Base-by-base conservation (phyloP, 1,284 basidiomycete species). In the Porodaedalea pini region DNA sequence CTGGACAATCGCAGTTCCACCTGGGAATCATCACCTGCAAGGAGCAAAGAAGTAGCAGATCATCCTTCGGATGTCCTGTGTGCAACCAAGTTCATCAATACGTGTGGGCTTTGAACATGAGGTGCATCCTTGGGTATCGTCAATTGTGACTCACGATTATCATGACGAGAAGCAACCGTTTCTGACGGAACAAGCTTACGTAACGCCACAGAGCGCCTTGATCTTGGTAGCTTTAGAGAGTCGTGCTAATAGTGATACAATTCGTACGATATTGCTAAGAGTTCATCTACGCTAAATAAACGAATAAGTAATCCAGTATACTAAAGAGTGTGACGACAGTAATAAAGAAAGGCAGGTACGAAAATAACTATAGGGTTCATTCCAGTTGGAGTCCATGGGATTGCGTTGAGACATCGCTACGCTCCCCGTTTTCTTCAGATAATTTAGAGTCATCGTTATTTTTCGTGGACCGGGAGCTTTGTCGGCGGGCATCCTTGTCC, bases 201-300 rank as follows among this genome's bases (percentile, higher is more conserved):
- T 13, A 34, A 13, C 32, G 6, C 32, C 32, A n/a, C n/a, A n/a
- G n/a, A n/a, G n/a, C n/a, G n/a, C n/a, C n/a, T n/a, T n/a, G n/a
- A n/a, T n/a, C n/a, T n/a, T n/a, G n/a, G n/a, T n/a, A n/a, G n/a
- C n/a, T n/a, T n/a, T n/a, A n/a, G 17, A 6, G 36, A 39, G 36
- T 13, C 2, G 13, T 39, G 17, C 13, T 39, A 3, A 39, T 11
- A 39, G 13, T 39, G 17, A 27, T 47, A 47, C 21, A 47, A 4
- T 29, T 29, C 27, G 21, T 47, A 47, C n/a, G 27, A 15, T 27
- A 47, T 47, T 29, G 27, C 19, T 47, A 41, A 31, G 21, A n/a
- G 17, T 47, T 10, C 45, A 32, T 47, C 29, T 54, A 47, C 2
- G n/a, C 32, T 56, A 56, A 56, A 56, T 56, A 56, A 48, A 4